Evolutionary conservation across 2,329 filamentous ascomycete genomes (phyloP), one percentile per base, ranked within the genome.

Genomic region (Oidium heveae): DNA sequence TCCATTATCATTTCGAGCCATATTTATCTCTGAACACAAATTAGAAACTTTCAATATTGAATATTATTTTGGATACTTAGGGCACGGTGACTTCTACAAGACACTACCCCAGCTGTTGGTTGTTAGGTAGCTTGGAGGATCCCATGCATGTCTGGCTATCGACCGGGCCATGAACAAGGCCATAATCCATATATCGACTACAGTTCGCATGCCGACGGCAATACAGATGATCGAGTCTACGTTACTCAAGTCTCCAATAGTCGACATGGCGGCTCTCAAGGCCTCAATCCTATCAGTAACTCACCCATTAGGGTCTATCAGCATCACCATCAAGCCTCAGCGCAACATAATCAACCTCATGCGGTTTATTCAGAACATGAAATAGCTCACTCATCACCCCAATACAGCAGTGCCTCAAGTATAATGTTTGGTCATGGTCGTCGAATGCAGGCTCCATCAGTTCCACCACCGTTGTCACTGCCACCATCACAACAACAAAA

Each of bases 121-220:
- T 7, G 28, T 20, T 28, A n/a, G 47, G 15, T 33, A 32, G 72
- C 70, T 83, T 83, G 79, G 80, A 78, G 77, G 77, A 74, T 77
- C 77, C 77, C 75, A 82, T 82, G 78, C 69, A 75, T 65, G 63
- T 65, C 63, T 62, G 61, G 60, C 69, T 85, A 84, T 73, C 77
- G 79, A 74, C 73, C 77, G 70, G 75, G 74, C 65, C 67, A 71
- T 68, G 77, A 59, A 56, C 56, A 58, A 57, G 60, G 59, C 55
- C 62, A 63, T 61, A 60, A 63, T 72, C 82, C 82, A 74, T 76
- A 81, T 76, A 79, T 84, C 74, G 77, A 82, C 68, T 84, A 83
- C 71, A 74, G 79, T 70, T 72, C 77, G 67, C 80, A 82, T 71
- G 70, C 77, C 70, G 74, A 73, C 68, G 73, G 77, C 66, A 77